These are phyloP conservation scores for Lasiodiplodia theobromae DNA, from an alignment of 2,329 filamentous ascomycete species.

Conservation along the genomic window DNA sequence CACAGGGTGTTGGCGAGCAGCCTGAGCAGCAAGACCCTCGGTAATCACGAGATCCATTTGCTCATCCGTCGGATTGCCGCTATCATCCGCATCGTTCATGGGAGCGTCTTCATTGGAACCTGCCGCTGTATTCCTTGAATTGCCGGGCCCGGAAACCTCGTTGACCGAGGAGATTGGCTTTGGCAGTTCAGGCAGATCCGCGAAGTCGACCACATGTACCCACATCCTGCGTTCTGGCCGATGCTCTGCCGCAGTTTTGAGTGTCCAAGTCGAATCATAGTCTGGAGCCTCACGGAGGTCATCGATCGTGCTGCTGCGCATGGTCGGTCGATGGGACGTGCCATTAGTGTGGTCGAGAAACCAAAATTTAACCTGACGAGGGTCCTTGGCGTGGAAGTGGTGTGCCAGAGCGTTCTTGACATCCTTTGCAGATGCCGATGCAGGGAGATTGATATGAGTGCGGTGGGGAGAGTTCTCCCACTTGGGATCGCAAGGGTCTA, in stretches of 20 bases:
- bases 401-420: slow-evolving; percentile 7
- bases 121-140: background rate
- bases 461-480: slow-evolving; percentile 31
- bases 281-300: slow-evolving; percentile 39
- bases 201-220: slow-evolving; percentile 43
- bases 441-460: slow-evolving; percentile 8
- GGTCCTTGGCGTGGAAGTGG: slow-evolving; percentile 41
- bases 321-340: slow-evolving; percentile 39
- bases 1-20: slow-evolving; percentile 17
- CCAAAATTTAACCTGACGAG: slow-evolving; percentile 51
- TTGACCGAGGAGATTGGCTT: slow-evolving; percentile 29
- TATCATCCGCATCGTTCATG: slow-evolving; percentile 49
- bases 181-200: slow-evolving; percentile 41
- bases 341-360: slow-evolving; percentile 44
- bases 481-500: slow-evolving; percentile 43
- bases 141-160: background rate
- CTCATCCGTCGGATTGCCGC: slow-evolving; percentile 19
- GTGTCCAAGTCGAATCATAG: slow-evolving; percentile 31
- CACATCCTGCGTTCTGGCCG: slow-evolving; percentile 37
- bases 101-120: slow-evolving; percentile 42
- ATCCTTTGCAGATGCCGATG: slow-evolving; percentile 17
- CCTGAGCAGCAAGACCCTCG: slow-evolving; percentile 24
- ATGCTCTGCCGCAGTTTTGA: slow-evolving; percentile 30
- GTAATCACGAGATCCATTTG: slow-evolving; percentile 23
- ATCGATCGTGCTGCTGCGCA: slow-evolving; percentile 43